Conservation (phyloP, 306 rosid genomes). For the Clitoria ternatea region DNA sequence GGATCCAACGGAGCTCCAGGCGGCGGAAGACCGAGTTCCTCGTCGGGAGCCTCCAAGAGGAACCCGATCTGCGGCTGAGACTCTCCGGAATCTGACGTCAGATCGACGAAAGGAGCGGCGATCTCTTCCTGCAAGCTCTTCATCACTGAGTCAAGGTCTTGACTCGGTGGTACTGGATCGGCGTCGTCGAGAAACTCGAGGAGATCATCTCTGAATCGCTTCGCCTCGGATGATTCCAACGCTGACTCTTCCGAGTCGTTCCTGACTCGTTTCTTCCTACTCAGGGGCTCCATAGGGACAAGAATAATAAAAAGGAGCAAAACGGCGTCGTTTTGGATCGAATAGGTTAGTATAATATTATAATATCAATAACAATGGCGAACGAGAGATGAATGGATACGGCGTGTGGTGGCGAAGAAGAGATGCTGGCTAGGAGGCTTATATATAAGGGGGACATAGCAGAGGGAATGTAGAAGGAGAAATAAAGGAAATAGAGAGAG, state of each 20-base stretch:
- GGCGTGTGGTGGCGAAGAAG: neutral
- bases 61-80: neutral
- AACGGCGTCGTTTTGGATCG: neutral
- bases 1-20: neutral
- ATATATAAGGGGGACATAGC: neutral
- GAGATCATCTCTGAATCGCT: neutral
- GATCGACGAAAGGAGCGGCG: neutral
- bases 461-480: neutral
- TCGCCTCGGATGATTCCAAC: neutral
- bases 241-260: neutral
- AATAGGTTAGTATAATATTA: too few relatives aligned
- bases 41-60: neutral
- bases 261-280: neutral
- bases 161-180: neutral
- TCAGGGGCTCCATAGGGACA: neutral
- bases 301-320: neutral
- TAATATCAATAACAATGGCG: too few relatives aligned
- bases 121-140: neutral
- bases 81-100: neutral
- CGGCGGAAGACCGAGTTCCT: neutral
- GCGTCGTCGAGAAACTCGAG: neutral
- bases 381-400: neutral
- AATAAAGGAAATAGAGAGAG: neutral
- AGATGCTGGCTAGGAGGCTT: neutral
- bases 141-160: neutral